Evolutionary conservation across 768 basidiomycete genomes (phyloP), one percentile per base, ranked within the genome.

Genomic region (Suillus occidentalis): DNA sequence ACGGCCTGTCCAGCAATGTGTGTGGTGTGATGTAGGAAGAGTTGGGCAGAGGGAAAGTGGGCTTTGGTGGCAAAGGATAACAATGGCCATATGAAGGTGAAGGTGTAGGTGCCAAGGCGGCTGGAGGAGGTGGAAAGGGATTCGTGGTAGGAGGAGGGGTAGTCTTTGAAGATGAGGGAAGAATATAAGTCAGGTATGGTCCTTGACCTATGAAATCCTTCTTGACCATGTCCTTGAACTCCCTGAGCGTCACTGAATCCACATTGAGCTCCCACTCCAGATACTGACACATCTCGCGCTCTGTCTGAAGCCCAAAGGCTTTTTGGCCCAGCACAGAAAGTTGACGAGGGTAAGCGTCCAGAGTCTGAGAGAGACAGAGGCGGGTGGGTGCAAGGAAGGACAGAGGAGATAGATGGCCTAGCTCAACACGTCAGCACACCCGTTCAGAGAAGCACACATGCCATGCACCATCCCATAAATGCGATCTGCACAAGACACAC

Each of bases 251-350:
- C 0, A 80, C 72, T 0, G 87, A 84, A 60, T 92, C 90, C 60
- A 92, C 89, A 50, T 88, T 91, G 8, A 93, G 80, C 72, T 92
- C 90, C 95, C 95, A 98, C 74, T 97, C 95, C 52, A 99, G 81
- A 72, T 98, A 99, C 18, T 86, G 84, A 67, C 89, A 90, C 84
- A 91, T 89, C 71, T 91, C 90, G 2, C 90, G 72, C 73, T 91
- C 89, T 89, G 90, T 91, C 79, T 91, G 89, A 28, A 28, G 28
- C 28, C 28, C 28, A 28, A 3, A 28, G 28, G 28, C 28, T 28
- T 28, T 28, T 28, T 28, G 28, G 28, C 28, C 28, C 28, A 28
- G 28, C 28, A 28, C 28, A 28, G 28, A 28, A 3, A 28, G 28
- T 28, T 28, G 28, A 28, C 28, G 3, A 28, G 28, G 28, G 28